Conservation (phyloP, 768 basidiomycete species). For the Pleurotus salmoneostramineus region DNA sequence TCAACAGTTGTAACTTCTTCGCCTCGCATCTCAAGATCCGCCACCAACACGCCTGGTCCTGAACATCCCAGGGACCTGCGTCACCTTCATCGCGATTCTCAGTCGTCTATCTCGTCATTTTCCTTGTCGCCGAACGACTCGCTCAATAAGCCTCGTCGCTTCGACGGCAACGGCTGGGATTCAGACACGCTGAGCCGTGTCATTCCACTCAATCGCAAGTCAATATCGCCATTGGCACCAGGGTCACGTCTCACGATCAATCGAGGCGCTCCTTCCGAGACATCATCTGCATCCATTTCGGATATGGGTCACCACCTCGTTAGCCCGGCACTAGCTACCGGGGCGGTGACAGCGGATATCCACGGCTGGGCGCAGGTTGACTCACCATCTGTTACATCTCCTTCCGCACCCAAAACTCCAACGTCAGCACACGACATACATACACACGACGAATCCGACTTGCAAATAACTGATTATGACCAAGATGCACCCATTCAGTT, state of each 20-base stretch:
- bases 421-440: conserved; percentile 16
- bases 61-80: conserved; percentile 36
- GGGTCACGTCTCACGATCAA: conserved; percentile 35
- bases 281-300: conserved; percentile 38
- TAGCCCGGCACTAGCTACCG: conserved; percentile 25
- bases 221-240: conserved; percentile 71
- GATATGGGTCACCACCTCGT: conserved; percentile 22
- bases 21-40: conserved; percentile 25
- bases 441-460: conserved; percentile 9
- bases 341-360: background rate
- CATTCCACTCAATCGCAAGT: conserved; percentile 62
- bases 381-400: conserved; percentile 6
- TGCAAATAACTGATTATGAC: conserved; percentile 4
- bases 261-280: conserved; percentile 28
- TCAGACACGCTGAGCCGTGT: conserved; percentile 43
- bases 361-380: conserved; percentile 3
- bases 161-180: conserved; percentile 56
- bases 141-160: conserved; percentile 22
- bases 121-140: conserved; percentile 51
- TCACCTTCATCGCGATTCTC: conserved; percentile 45
- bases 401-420: conserved; percentile 31
- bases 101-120: conserved; percentile 59
- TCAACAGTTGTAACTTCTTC: conserved; percentile 36
- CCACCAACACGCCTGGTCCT: conserved; percentile 27
- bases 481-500: conserved; percentile 8